Evolutionary conservation across 202 grass and related monocot species (phyloP).

Genomic region (Brachypodium distachyon): DNA sequence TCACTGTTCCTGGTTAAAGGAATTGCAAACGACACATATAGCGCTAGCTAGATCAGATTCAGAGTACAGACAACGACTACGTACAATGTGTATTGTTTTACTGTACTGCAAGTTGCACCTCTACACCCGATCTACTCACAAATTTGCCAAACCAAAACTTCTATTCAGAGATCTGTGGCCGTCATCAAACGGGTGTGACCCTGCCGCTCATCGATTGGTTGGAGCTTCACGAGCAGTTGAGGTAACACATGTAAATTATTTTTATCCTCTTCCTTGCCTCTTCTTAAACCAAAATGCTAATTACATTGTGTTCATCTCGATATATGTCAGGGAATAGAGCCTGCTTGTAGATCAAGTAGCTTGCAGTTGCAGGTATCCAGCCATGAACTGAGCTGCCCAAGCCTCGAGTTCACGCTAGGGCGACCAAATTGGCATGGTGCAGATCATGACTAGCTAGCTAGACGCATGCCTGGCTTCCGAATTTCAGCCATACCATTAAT

Average conservation of each 20-base stretch:
- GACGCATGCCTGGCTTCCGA: not conserved
- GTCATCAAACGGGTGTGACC: conserved; percentile 30
- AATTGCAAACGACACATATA: not conserved
- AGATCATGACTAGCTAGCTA: conserved; percentile 39
- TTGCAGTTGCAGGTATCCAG: conserved; percentile 40
- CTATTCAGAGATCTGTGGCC: conserved; percentile 49
- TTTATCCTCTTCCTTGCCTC: not conserved
- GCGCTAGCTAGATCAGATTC: not conserved
- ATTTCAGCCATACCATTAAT: conserved; percentile 22
- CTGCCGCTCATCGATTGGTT: conserved; percentile 11
- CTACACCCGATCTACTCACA: not conserved
- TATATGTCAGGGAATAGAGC: conserved; percentile 55
- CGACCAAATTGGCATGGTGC: conserved; percentile 37
- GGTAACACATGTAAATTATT: conserved; percentile 7
- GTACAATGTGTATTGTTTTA: not conserved
- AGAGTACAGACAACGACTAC: no score
- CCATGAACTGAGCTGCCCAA: conserved; percentile 48
- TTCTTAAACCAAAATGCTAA: not conserved
- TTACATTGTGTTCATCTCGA: not conserved
- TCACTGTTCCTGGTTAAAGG: conserved; percentile 9
- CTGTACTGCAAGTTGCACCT: not conserved
- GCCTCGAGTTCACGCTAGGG: conserved; percentile 81
- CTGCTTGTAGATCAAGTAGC: conserved; percentile 40
- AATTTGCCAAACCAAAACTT: not conserved
- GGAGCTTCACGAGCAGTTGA: conserved; percentile 32